These are phyloP conservation scores for Hygrophorus pudorinus DNA, from an alignment of 768 basidiomycete genomes.

Conservation along the genomic window DNA sequence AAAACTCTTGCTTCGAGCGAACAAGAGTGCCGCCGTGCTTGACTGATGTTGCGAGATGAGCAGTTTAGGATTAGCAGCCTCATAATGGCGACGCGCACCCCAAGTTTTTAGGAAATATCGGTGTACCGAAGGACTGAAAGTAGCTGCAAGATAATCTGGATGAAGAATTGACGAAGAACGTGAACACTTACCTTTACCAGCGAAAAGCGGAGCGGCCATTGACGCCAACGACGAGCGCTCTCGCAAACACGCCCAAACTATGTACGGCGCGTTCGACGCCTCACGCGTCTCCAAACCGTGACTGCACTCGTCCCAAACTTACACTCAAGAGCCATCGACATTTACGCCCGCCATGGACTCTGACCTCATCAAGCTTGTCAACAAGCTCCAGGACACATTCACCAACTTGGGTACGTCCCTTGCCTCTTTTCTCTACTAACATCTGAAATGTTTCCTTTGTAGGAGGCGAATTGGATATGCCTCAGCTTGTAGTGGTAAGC, in stretches of 20 bases:
- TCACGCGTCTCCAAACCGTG: too few relatives aligned
- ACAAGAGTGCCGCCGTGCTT: slow-evolving; percentile 5
- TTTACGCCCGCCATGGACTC: slow-evolving; percentile 58
- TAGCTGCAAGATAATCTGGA: slow-evolving; percentile 12
- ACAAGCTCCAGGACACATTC: slow-evolving; percentile 92
- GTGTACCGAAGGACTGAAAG: slow-evolving; percentile 13
- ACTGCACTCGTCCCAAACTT: too few relatives aligned
- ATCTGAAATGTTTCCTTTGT: slow-evolving; percentile 10
- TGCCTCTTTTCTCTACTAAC: slow-evolving; percentile 10
- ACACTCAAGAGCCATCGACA: too few relatives aligned
- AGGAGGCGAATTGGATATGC: slow-evolving; percentile 92
- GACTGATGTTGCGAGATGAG: background rate
- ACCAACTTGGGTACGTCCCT: slow-evolving; percentile 66
- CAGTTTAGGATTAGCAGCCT: background rate
- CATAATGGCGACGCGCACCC: slow-evolving; percentile 3
- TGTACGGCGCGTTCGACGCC: too few relatives aligned
- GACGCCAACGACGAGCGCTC: too few relatives aligned
- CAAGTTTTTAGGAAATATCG: slow-evolving; percentile 4
- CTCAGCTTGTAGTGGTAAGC: slow-evolving; percentile 81
- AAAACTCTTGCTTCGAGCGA: slow-evolving; percentile 5
- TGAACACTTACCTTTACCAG: too few relatives aligned
- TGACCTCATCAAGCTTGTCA: slow-evolving; percentile 89
- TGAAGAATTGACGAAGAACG: too few relatives aligned
- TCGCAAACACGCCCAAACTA: too few relatives aligned
- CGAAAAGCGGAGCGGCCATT: too few relatives aligned